Percentiles rank a stretch among this genome's conserved stretches.
phyloP scores from a whole-genome alignment of 768 basidiomycete species.

The Leccinum longicurvipes region DNA sequence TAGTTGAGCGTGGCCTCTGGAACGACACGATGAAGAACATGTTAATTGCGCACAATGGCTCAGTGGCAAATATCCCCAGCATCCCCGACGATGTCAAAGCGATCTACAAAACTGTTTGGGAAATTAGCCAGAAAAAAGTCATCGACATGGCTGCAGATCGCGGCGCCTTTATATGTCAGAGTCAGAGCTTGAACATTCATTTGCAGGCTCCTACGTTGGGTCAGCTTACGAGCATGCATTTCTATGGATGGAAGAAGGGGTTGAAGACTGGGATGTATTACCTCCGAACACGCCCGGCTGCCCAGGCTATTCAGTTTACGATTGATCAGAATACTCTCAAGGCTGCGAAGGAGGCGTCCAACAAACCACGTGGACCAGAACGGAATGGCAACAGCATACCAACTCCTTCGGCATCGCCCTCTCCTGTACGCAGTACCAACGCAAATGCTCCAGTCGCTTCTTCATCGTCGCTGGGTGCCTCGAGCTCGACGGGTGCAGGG shows the following conservation, averaged over 20 bases:
- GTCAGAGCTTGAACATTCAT: conserved; percentile 92
- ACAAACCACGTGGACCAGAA: conserved; percentile 16
- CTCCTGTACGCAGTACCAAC: conserved; percentile 28
- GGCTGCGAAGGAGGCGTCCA: conserved; percentile 38
- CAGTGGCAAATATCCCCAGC: conserved; percentile 78
- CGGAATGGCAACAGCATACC: conserved; percentile 16
- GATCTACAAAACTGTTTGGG: conserved; percentile 99
- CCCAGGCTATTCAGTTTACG: conserved; percentile 97
- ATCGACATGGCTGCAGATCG: conserved; percentile 99
- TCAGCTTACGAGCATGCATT: conserved; percentile 95
- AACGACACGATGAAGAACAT: conserved; percentile 99
- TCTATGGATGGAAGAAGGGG: conserved; percentile 99
- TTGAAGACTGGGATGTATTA: conserved; percentile 99
- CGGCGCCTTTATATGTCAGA: conserved; percentile 96
- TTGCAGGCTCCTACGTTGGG: conserved; percentile 84
- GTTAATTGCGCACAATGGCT: conserved; percentile 96
- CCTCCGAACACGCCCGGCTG: conserved; percentile 89
- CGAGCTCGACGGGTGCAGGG: conserved; percentile 24
- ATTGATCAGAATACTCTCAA: conserved; percentile 81
- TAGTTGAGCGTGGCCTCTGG: conserved; percentile 94
- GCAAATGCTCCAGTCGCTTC: conserved; percentile 32
- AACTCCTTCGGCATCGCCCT: conserved; percentile 25
- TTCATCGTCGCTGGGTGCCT: conserved; percentile 14
- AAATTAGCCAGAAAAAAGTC: conserved; percentile 97
- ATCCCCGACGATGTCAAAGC: conserved; percentile 93